phyloP scores from a whole-genome alignment of 2,329 filamentous ascomycete genomes.

The Talaromyces sp. region DNA sequence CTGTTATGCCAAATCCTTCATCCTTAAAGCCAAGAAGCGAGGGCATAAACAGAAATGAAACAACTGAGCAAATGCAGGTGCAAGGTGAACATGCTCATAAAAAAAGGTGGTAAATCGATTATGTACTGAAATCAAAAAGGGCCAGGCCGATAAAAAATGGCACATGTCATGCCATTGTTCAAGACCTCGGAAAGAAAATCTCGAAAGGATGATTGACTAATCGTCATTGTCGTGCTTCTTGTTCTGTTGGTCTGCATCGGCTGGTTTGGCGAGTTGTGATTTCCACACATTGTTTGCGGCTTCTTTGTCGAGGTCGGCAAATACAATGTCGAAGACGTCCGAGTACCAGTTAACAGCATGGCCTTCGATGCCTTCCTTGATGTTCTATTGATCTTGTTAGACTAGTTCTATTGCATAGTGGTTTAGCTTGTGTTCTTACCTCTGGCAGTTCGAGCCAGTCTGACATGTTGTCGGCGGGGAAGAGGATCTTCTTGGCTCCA shows the following conservation, averaged over 20 bases:
- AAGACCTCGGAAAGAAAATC: background rate
- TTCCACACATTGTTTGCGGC: slow-evolving; percentile 69
- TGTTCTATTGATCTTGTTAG: slow-evolving; percentile 61
- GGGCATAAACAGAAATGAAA: background rate
- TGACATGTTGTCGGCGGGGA: slow-evolving; percentile 89
- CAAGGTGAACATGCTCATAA: background rate
- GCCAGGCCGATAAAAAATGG: background rate
- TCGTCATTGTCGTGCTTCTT: slow-evolving; percentile 9
- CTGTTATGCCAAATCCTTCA: background rate
- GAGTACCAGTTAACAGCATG: slow-evolving; percentile 88
- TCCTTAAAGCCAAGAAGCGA: background rate
- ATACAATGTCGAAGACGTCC: slow-evolving; percentile 88
- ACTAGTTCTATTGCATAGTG: background rate
- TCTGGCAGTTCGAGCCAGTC: slow-evolving; percentile 97
- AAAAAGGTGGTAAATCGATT: background rate
- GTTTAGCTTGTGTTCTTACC: slow-evolving; percentile 52
- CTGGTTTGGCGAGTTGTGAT: slow-evolving; percentile 53
- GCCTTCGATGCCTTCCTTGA: slow-evolving; percentile 92
- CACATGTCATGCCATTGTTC: background rate
- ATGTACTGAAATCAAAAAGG: background rate
- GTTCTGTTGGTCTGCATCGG: slow-evolving; percentile 12
- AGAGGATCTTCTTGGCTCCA: slow-evolving; percentile 87
- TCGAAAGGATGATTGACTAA: background rate
- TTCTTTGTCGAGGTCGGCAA: slow-evolving; percentile 69
- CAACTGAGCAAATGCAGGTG: background rate